These are phyloP conservation scores for Wallemia mellicola DNA, from an alignment of 1,284 basidiomycete genomes.

Conservation along the genomic window DNA sequence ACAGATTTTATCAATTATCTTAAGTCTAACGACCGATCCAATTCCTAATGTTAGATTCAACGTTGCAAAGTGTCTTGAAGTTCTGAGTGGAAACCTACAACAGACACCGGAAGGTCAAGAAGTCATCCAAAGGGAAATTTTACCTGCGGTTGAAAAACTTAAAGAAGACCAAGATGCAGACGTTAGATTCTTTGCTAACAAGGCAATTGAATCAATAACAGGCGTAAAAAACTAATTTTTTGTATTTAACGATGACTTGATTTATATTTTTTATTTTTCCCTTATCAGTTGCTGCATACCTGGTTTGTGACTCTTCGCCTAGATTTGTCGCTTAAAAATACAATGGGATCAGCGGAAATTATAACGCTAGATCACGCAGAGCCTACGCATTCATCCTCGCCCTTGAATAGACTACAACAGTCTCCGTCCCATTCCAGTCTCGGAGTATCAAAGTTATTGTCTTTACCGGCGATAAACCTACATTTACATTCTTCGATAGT, in stretches of 20 bases:
- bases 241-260: not conserved
- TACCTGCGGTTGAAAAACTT: slow-evolving; percentile 57
- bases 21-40: slow-evolving; percentile 58
- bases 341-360: not conserved
- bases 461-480: not conserved
- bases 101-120: slow-evolving; percentile 38
- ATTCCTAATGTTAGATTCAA: slow-evolving; percentile 99
- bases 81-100: slow-evolving; percentile 40
- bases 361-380: not conserved
- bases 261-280: not conserved
- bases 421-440: not conserved
- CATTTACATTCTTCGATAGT: not conserved
- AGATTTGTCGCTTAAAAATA: no score
- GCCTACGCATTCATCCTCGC: not conserved
- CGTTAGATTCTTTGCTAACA: slow-evolving; percentile 26
- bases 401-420: not conserved
- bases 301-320: no score
- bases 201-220: slow-evolving; percentile 12
- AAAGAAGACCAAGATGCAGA: slow-evolving; percentile 81
- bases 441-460: not conserved
- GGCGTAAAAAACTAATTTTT: not conserved
- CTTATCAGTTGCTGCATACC: not conserved
- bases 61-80: slow-evolving; percentile 77
- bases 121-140: slow-evolving; percentile 38
- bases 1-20: slow-evolving; percentile 58